A percentile compares a stretch with the other conserved stretches of the same genome.
Conservation (phyloP, 495 filamentous ascomycete genomes). For the Penicillium mononematosum region DNA sequence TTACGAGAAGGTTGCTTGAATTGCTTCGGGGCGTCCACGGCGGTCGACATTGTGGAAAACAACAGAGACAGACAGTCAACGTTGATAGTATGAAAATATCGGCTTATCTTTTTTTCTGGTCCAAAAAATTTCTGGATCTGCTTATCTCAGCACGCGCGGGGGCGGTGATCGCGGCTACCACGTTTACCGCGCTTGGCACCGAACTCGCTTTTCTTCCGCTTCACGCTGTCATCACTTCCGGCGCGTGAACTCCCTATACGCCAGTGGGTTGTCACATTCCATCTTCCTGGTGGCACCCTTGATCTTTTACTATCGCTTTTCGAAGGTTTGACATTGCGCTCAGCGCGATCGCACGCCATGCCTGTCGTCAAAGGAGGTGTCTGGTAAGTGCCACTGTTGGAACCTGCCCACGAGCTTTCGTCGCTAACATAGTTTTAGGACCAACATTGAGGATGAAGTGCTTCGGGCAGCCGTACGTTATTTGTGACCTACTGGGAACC, state of each 20-base stretch:
- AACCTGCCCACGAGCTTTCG: slow-evolving; percentile 7
- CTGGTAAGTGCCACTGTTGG: slow-evolving; percentile 63
- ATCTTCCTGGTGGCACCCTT: slow-evolving; percentile 16
- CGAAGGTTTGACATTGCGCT: slow-evolving; percentile 8
- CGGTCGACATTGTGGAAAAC: slow-evolving; percentile 36
- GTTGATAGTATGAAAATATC: slow-evolving; percentile 13
- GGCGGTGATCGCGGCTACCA: slow-evolving; percentile 21
- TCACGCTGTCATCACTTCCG: slow-evolving; percentile 15
- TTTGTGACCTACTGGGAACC: background rate
- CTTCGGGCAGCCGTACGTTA: slow-evolving; percentile 74
- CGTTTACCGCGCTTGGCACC: slow-evolving; percentile 21
- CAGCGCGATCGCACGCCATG: slow-evolving; percentile 53
- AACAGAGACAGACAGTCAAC: slow-evolving; percentile 4
- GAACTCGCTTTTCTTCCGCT: slow-evolving; percentile 27
- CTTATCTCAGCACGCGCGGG: slow-evolving; percentile 37
- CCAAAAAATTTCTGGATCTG: slow-evolving; percentile 34
- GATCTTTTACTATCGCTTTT: slow-evolving; percentile 1
- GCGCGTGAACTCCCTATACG: slow-evolving; percentile 21
- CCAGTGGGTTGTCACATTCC: slow-evolving; percentile 18
- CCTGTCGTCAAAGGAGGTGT: slow-evolving; percentile 98
- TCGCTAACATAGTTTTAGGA: slow-evolving; percentile 43
- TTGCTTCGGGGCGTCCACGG: slow-evolving; percentile 51
- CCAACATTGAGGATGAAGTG: slow-evolving; percentile 87
- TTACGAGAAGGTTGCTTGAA: slow-evolving; percentile 88
- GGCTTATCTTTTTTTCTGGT: slow-evolving; percentile 32